These are phyloP conservation scores for Fraxinus excelsior DNA, from an alignment of 257 asterid genomes.

Conservation along the genomic window DNA sequence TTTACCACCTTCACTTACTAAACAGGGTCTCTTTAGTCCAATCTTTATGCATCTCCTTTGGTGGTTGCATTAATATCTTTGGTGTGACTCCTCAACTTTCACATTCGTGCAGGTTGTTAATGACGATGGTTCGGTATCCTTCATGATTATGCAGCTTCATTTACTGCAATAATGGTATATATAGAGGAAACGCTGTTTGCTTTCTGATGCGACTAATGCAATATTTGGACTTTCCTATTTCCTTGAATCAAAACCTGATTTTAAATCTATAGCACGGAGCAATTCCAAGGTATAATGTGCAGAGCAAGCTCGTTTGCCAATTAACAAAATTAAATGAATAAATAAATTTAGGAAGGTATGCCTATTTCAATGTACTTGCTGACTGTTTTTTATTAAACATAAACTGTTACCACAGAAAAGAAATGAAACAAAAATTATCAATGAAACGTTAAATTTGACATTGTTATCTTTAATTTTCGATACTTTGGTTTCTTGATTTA, in stretches of 20 bases:
- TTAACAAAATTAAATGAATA: not conserved
- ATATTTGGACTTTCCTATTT: not conserved
- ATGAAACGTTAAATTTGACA: not conserved
- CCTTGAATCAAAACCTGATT: not conserved
- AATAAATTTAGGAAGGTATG: not conserved
- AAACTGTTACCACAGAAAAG: not conserved
- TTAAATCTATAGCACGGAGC: not conserved
- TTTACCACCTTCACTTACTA: not conserved
- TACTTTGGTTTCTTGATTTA: not conserved
- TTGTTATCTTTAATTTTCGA: not conserved
- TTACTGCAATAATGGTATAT: not conserved
- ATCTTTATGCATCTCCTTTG: not conserved
- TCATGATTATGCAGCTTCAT: conserved; percentile 6
- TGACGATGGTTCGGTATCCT: conserved; percentile 99
- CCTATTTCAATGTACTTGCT: not conserved
- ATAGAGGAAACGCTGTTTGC: not conserved
- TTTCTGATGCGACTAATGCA: not conserved
- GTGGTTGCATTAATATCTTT: not conserved
- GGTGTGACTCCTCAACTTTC: conserved; percentile 9
- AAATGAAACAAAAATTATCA: not conserved
- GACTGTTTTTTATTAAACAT: not conserved
- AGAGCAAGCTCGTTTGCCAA: not conserved
- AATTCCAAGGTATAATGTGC: not conserved
- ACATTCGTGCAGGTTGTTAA: conserved; percentile 70
- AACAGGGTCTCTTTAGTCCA: not conserved